Base-by-base conservation (phyloP, 768 basidiomycete species). In the Artomyces pyxidatus region DNA sequence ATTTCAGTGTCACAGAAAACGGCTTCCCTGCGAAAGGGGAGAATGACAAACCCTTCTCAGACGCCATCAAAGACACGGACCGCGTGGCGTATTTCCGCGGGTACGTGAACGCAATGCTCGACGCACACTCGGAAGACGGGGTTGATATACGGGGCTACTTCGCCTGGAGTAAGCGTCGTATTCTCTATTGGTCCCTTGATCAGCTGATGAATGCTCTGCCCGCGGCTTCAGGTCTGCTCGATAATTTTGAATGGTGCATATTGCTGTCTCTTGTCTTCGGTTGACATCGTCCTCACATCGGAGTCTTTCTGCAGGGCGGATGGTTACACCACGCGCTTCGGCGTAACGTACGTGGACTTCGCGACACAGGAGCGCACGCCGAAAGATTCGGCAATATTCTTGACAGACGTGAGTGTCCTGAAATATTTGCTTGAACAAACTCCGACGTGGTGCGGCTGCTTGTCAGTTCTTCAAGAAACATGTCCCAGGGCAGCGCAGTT, bases 171-270 rank as follows among this genome's bases (percentile, higher is more conserved):
- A 43, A 54, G 63, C 65, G 32, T 17, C n/a, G n/a, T n/a, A 10
- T 4, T 37, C 1, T 37, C 49, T 52, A 5, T 43, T 42, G 32
- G 6, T 41, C 16, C 6, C 39, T 6, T 8, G 14, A 26, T 14
- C 37, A n/a, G 11, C 39, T 26, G 2, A 37, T n/a, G n/a, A n/a
- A n/a, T n/a, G n/a, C n/a, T n/a, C n/a, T n/a, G n/a, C n/a, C n/a
- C 23, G 27, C 45, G 22, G 3, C n/a, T n/a, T n/a, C 52, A 65
- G 66, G 67, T 54, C 51, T 71, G 39, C 59, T 71, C 16, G 69
- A 74, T 53, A 74, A 73, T 54, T 74, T 71, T 45, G 72, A 74
- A 59, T 74, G 72, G 71, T 63, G 42, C 17, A 46, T 22, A 28
- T 25, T 38, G 22, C 11, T 4, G 1, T 19, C n/a, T n/a, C n/a